Conservation (phyloP, 2,329 filamentous ascomycete species). For the Trichophyton verrucosum region DNA sequence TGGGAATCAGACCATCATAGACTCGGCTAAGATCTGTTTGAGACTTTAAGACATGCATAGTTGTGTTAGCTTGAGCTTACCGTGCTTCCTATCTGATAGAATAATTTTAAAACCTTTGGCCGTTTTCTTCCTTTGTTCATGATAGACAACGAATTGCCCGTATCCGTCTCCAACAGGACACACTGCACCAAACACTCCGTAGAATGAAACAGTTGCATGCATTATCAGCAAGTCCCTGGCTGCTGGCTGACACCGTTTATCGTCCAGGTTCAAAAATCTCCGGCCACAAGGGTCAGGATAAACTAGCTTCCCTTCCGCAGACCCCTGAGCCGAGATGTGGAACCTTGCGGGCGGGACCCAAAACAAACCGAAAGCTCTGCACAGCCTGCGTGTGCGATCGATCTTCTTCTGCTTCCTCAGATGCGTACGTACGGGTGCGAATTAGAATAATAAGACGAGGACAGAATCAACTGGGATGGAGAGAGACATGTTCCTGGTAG, state of each 20-base stretch:
- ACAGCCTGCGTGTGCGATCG: background rate
- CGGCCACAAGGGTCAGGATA: background rate
- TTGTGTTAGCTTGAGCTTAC: background rate
- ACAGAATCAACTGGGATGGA: background rate
- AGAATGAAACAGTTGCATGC: background rate
- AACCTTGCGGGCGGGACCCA: slow-evolving; percentile 3
- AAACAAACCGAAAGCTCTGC: background rate
- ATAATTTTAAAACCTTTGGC: background rate
- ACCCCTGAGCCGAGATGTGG: slow-evolving; percentile 2
- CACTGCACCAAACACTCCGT: background rate
- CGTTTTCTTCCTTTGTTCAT: background rate
- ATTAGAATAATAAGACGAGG: no score
- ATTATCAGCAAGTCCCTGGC: background rate
- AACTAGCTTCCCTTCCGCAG: slow-evolving; percentile 4
- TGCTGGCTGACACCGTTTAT: background rate
- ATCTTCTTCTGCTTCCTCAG: background rate
- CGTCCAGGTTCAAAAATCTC: background rate
- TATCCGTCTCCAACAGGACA: background rate
- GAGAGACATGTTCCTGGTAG: background rate
- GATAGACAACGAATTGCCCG: background rate
- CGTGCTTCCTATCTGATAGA: background rate
- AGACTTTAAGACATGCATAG: background rate
- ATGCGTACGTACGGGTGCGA: no score
- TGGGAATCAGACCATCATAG: background rate
- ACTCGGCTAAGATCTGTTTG: background rate